These are phyloP conservation scores for Globisporangium camurandrum DNA, from an alignment of 352 stramenopile genomes.

Conservation along the genomic window DNA sequence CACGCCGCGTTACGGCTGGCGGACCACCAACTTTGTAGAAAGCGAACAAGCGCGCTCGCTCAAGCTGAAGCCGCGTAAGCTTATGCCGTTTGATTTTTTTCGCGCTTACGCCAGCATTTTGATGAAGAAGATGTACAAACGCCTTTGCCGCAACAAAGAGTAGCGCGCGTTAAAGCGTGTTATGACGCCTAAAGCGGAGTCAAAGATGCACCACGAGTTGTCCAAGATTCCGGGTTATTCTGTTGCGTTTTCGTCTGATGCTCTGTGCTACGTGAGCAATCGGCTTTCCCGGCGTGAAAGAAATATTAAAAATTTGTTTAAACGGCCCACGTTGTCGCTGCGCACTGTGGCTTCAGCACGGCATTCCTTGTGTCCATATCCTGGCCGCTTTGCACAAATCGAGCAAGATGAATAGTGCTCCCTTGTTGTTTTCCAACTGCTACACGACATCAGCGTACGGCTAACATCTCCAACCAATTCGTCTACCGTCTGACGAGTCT, in stretches of 20 bases:
- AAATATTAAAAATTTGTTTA: constrained; percentile 1
- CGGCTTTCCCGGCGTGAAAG: neutral
- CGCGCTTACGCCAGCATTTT: neutral
- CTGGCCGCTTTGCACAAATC: neutral
- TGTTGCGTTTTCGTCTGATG: neutral
- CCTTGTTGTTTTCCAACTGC: neutral
- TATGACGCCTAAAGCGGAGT: neutral
- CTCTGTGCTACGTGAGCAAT: constrained; percentile 1
- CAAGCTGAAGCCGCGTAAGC: constrained; percentile 1
- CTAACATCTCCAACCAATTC: neutral
- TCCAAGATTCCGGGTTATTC: neutral
- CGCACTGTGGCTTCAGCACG: neutral
- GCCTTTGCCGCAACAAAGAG: neutral
- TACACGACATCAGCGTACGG: neutral
- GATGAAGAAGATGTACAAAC: neutral
- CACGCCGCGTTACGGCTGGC: constrained; percentile 4
- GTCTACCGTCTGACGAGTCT: neutral
- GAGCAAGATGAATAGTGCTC: neutral
- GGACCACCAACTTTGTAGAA: constrained; percentile 16
- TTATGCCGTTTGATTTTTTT: constrained; percentile 10
- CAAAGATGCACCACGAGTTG: neutral
- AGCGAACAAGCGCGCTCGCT: constrained; percentile 3
- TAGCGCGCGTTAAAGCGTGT: neutral
- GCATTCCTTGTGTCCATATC: constrained; percentile 1
- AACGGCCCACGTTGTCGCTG: neutral